Evolutionary conservation across 441 rosid species (phyloP).

Genomic region (Hypseocharis bilobata): DNA sequence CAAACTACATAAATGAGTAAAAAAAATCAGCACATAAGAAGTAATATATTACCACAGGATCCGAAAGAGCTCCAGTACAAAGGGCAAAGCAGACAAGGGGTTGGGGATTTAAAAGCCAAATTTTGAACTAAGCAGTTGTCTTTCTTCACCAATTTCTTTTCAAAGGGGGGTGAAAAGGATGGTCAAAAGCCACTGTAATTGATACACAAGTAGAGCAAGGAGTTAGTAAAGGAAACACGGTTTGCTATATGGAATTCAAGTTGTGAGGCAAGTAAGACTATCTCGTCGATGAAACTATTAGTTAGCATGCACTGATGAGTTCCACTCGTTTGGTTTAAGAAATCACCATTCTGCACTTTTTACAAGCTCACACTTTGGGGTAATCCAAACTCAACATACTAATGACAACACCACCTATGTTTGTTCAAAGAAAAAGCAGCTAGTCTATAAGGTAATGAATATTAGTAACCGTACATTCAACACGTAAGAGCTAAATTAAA

Average conservation of each 20-base stretch:
- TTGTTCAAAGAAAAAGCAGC: too few relatives aligned
- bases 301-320: background rate
- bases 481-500: too few relatives aligned
- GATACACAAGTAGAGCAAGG: constrained; percentile 13
- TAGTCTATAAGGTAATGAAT: too few relatives aligned
- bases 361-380: too few relatives aligned
- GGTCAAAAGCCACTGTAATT: constrained; percentile 71
- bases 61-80: constrained; percentile 71
- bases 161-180: constrained; percentile 61
- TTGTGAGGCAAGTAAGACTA: background rate
- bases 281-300: background rate
- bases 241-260: background rate
- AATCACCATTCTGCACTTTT: too few relatives aligned
- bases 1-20: background rate
- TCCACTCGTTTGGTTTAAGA: background rate
- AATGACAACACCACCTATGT: too few relatives aligned
- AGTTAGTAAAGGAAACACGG: constrained; percentile 9
- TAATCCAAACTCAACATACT: too few relatives aligned
- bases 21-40: background rate
- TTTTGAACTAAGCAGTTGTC: constrained; percentile 41
- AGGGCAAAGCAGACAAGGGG: constrained; percentile 71
- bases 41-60: constrained; percentile 57
- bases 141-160: constrained; percentile 62
- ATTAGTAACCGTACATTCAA: too few relatives aligned
- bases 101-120: constrained; percentile 40